Percentiles rank a stretch among this genome's conserved stretches.
Conservation (phyloP, 805 yeast species). For the Myxozyma melibiosi region DNA sequence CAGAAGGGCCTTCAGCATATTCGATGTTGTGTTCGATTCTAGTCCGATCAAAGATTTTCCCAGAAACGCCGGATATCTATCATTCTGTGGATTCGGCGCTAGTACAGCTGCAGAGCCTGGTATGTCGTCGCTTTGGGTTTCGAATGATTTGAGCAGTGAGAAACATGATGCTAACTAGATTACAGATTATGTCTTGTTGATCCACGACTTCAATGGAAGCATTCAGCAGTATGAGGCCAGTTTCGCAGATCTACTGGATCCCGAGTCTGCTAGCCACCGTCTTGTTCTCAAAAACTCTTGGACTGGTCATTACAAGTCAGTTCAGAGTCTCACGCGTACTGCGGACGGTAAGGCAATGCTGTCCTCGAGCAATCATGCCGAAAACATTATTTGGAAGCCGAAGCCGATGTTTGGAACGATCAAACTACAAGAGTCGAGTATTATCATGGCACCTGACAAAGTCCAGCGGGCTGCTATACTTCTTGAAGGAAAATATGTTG, state of each 20-base stretch:
- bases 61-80: conserved; percentile 10
- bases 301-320: conserved; percentile 86
- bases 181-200: conserved; percentile 35
- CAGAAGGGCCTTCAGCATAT: conserved; percentile 30
- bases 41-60: conserved; percentile 30
- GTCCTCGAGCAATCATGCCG: conserved; percentile 63
- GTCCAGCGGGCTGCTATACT: conserved; percentile 54
- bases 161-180: background rate
- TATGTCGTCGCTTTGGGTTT: background rate
- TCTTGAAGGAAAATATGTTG: conserved; percentile 50
- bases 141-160: background rate
- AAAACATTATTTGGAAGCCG: conserved; percentile 60
- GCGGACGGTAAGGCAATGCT: conserved; percentile 63
- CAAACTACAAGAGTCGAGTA: conserved; percentile 39
- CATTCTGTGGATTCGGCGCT: conserved; percentile 30
- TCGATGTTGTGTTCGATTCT: conserved; percentile 29
- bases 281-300: conserved; percentile 53
- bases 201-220: conserved; percentile 43
- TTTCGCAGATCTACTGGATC: conserved; percentile 31
- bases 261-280: conserved; percentile 20
- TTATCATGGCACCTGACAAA: conserved; percentile 51
- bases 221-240: conserved; percentile 40
- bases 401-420: conserved; percentile 16
- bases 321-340: conserved; percentile 66
- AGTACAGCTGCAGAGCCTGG: conserved; percentile 30